Base-by-base conservation (phyloP, 2,329 filamentous ascomycete genomes). In the Scedosporium minutisporum region DNA sequence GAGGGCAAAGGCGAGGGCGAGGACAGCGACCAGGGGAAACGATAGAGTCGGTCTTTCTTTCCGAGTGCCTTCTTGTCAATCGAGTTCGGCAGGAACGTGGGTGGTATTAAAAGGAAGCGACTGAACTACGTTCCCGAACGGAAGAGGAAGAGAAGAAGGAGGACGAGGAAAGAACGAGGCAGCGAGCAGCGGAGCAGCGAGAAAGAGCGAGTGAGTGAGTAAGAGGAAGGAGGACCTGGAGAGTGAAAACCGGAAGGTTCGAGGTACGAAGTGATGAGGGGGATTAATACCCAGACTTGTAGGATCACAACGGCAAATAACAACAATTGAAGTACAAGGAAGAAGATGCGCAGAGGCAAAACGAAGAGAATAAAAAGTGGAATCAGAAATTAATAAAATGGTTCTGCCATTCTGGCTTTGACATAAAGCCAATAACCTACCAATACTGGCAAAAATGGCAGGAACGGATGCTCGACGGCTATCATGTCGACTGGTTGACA, bases 391-490 rank as follows among this genome's bases (percentile, higher is more conserved):
- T 61, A 61, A 61, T 58, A 61, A 61, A 51, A 51, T 33, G 42
- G 59, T 51, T 61, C 59, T 29, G 23, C 59, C 59, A 61, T 61
- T 33, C 59, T 61, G 59, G 59, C 59, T 53, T 53, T 51, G 44
- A 61, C 59, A 61, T 51, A 38, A 51, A 53, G 41, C 25, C 25
- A 61, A 61, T 61, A 61, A 42, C 38, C 58, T 46, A n/a, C n/a
- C 44, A 46, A 61, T 61, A 61, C 59, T 61, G 59, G 59, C 44
- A 61, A 61, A 60, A 61, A 33, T 61, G 44, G 59, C 44, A 61
- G 59, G n/a, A 21, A 38, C 59, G 44, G 44, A 33, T 53, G 59
- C 59, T 51, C 16, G 44, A 51, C 59, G 48, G 44, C 27, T 53
- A 51, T 53, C 42, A 29, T 21, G 21, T 51, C 44, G 23, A 33